phyloP scores from a whole-genome alignment of 1,284 basidiomycete species.

The Clitocybe nebularis region DNA sequence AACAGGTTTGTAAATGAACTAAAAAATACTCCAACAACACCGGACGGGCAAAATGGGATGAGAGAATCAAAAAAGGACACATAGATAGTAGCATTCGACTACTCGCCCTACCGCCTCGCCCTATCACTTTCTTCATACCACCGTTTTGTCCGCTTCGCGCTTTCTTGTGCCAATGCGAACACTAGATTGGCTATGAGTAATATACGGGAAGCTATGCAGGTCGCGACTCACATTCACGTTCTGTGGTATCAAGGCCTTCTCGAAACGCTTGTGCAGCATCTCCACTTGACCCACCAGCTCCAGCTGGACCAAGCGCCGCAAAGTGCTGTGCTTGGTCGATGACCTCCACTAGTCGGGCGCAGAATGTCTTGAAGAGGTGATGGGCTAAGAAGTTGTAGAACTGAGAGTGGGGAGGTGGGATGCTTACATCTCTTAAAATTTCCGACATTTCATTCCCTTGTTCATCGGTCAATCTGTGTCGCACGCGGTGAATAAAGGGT shows the following conservation, averaged over 20 bases:
- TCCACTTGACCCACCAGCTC: constrained; percentile 45
- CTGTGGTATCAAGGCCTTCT: constrained; percentile 85
- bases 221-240: constrained; percentile 71
- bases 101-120: constrained; percentile 36
- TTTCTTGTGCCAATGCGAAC: constrained; percentile 81
- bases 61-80: constrained; percentile 24
- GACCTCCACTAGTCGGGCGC: constrained; percentile 71
- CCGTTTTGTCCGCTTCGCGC: constrained; percentile 66
- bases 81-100: constrained; percentile 12
- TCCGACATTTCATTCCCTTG: constrained; percentile 67
- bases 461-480: constrained; percentile 61
- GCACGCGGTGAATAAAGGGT: too few species aligned
- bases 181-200: constrained; percentile 43
- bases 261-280: constrained; percentile 72
- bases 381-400: constrained; percentile 5
- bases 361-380: constrained; percentile 61
- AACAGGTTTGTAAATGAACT: constrained; percentile 54
- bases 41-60: constrained; percentile 18
- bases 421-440: constrained; percentile 60
- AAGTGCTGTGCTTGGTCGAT: constrained; percentile 91
- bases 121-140: constrained; percentile 80
- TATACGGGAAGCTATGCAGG: too few species aligned
- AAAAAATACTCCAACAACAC: constrained; percentile 26
- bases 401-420: constrained; percentile 2
- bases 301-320: constrained; percentile 64